Base-by-base conservation (phyloP, 2,329 filamentous ascomycete genomes). In the Penicillium sp. region DNA sequence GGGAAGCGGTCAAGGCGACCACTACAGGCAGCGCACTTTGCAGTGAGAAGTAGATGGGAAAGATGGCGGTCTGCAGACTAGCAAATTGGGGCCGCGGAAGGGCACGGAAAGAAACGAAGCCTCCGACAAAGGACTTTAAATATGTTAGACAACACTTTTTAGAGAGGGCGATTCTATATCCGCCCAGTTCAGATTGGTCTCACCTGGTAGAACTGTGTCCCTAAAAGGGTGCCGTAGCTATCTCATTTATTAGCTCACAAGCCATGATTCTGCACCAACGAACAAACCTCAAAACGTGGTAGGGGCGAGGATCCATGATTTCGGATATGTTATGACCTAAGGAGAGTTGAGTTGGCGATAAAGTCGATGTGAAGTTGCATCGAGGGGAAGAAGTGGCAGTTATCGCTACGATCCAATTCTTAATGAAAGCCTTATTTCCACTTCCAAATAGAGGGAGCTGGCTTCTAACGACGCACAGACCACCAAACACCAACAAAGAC, bases 151-250 rank as follows among this genome's bases (percentile, higher is more conserved):
- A 9, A 34, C 38, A 24, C n/a, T 28, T 28, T 43, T 43, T 33
- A 17, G 38, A 24, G 10, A 8, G 15, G 12, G 45, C 3, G 8
- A 22, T 13, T 34, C 15, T 35, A 37, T 28, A 19, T 47, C 28
- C 15, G 31, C 19, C 31, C 22, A 4, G 13, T 48, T 17, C 13
- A 43, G 15, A 28, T 35, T 43, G 24, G 21, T 48, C 69, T 67
- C 70, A 85, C 84, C 68, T 97, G 88, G 71, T 89, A 97, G 68
- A 95, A 78, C 34, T 88, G 86, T 26, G 85, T 84, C 56, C 93
- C 93, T 13, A 97, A 76, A 43, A 97, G 79, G 19, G 88, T 89
- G 57, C 88, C 89, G 72, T 94, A 95, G 65, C 88, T 93, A 43
- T 53, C 33, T 47, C 34, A 24, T 45, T 48, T 43, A 21, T 39